Percentiles rank a stretch among this genome's conserved stretches.
These are phyloP conservation scores for Trypanosomatidae sp. DNA, from an alignment of 208 protist species.

Conservation along the genomic window DNA sequence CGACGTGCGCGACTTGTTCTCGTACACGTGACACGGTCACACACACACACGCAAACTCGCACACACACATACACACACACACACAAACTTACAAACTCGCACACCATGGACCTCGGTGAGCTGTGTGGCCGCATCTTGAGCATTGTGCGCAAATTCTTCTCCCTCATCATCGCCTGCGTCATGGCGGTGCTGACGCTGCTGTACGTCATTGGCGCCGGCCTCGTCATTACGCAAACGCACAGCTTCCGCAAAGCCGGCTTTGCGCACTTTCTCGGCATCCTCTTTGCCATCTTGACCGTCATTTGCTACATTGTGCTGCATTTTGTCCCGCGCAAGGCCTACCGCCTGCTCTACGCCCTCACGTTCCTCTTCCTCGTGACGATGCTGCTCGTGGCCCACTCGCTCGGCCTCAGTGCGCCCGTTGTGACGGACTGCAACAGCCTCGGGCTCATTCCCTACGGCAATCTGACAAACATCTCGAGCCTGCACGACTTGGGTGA, in stretches of 20 bases:
- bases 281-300: slow-evolving; percentile 31
- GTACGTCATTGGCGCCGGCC: slow-evolving; percentile 41
- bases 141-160: slow-evolving; percentile 71
- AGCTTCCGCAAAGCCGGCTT: slow-evolving; percentile 46
- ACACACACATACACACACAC: too few species aligned
- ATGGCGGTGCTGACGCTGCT: slow-evolving; percentile 45
- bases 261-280: slow-evolving; percentile 59
- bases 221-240: slow-evolving; percentile 26
- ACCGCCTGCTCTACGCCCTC: slow-evolving; percentile 68
- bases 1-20: too few species aligned
- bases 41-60: too few species aligned
- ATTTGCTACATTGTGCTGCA: slow-evolving; percentile 59
- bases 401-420: slow-evolving; percentile 39
- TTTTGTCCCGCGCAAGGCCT: slow-evolving; percentile 64
- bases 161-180: slow-evolving; percentile 48
- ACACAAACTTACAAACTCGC: too few species aligned
- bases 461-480: slow-evolving; percentile 10
- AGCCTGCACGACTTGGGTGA: background rate
- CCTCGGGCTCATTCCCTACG: slow-evolving; percentile 6
- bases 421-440: slow-evolving; percentile 41
- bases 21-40: too few species aligned
- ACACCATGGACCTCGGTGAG: too few species aligned
- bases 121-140: slow-evolving; percentile 17
- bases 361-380: slow-evolving; percentile 37
- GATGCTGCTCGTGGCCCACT: slow-evolving; percentile 49